Conservation (phyloP, 2,329 filamentous ascomycete species). For the Fusarium verticillioides region DNA sequence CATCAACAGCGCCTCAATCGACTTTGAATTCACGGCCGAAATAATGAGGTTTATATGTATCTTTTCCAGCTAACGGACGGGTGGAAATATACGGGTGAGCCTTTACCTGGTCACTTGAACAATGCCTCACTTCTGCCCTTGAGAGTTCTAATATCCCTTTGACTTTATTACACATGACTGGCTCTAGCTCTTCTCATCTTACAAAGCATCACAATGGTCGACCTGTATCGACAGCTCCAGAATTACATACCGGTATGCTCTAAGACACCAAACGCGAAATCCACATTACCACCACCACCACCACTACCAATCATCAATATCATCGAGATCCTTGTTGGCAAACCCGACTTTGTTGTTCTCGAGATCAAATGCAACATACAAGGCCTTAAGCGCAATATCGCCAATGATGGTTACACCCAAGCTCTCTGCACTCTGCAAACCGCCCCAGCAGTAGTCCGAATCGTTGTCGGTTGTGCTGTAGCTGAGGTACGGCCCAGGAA, state of each 20-base stretch:
- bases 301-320: constrained; percentile 25
- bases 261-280: background rate
- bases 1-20: constrained; percentile 13
- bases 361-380: constrained; percentile 78
- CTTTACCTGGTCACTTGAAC: constrained; percentile 8
- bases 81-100: constrained; percentile 30
- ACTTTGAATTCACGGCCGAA: constrained; percentile 21
- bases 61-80: constrained; percentile 13
- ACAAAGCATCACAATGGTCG: constrained; percentile 13
- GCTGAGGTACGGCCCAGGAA: constrained; percentile 66
- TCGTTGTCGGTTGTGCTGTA: constrained; percentile 63
- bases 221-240: constrained; percentile 1
- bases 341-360: constrained; percentile 55
- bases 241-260: constrained; percentile 10
- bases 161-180: constrained; percentile 12
- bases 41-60: constrained; percentile 35
- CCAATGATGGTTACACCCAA: constrained; percentile 74
- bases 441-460: constrained; percentile 74
- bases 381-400: constrained; percentile 81
- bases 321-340: constrained; percentile 55
- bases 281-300: constrained; percentile 1
- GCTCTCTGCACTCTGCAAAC: constrained; percentile 70
- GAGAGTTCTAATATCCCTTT: background rate
- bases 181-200: constrained; percentile 12
- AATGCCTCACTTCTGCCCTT: background rate